These are phyloP conservation scores for Aegilops bicornis DNA, from an alignment of 176 grass and related monocot species.

Conservation along the genomic window DNA sequence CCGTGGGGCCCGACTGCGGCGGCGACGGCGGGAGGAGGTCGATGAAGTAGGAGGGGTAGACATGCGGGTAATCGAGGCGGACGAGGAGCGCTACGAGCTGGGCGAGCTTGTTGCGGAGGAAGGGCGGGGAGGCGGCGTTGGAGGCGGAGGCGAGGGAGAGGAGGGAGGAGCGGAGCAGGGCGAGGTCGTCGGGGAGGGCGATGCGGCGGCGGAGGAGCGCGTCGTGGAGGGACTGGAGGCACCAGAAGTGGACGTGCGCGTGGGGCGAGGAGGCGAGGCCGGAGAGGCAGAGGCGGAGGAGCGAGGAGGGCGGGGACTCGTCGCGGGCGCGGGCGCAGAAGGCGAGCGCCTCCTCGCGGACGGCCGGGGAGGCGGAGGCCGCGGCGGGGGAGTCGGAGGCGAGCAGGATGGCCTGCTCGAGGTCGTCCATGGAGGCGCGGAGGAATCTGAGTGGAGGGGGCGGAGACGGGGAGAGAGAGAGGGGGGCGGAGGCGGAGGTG, in stretches of 20 bases:
- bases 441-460: conserved; percentile 41
- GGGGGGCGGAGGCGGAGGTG: neutral
- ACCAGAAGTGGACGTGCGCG: conserved; percentile 85
- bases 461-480: neutral
- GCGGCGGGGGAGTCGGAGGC: conserved; percentile 54
- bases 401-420: conserved; percentile 89
- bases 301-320: conserved; percentile 53
- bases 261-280: conserved; percentile 62
- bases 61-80: conserved; percentile 73
- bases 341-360: conserved; percentile 77
- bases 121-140: conserved; percentile 55
- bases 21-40: conserved; percentile 55
- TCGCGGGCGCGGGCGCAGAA: conserved; percentile 72
- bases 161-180: conserved; percentile 69
- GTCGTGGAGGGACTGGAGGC: conserved; percentile 80
- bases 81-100: conserved; percentile 79
- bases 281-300: conserved; percentile 81
- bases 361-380: conserved; percentile 35
- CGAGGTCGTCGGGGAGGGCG: conserved; percentile 45
- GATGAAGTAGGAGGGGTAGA: conserved; percentile 65
- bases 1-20: conserved; percentile 45
- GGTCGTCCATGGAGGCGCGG: conserved; percentile 79
- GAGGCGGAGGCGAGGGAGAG: conserved; percentile 59
- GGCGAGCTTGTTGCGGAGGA: conserved; percentile 87
- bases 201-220: conserved; percentile 58